Conservation (phyloP, 345 rosid species). For the Trapa bicornis region DNA sequence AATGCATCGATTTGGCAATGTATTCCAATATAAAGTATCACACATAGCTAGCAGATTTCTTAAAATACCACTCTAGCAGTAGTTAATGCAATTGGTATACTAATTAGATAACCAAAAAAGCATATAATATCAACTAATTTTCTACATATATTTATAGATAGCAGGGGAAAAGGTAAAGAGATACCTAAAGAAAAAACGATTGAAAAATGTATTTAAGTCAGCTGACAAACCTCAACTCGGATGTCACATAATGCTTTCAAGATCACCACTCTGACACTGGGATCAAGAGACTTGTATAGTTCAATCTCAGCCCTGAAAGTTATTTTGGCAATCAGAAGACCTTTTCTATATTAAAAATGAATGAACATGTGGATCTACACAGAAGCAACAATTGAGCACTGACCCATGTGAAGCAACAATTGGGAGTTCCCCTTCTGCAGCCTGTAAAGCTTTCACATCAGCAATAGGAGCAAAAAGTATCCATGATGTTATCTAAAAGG, state of each 20-base stretch:
- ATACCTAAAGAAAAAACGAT: neutral
- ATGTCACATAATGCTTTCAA: conserved; percentile 95
- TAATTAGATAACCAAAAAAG: neutral
- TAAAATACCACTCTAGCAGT: neutral
- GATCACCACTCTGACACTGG: conserved; percentile 87
- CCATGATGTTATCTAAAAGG: conserved; percentile 14
- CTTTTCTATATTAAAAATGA: neutral
- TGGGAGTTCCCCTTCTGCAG: conserved; percentile 96
- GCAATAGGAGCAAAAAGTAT: conserved; percentile 10
- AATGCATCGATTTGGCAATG: neutral
- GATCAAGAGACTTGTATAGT: conserved; percentile 75
- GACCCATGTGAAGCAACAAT: conserved; percentile 96
- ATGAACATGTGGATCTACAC: conserved; percentile 9
- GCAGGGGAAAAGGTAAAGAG: neutral
- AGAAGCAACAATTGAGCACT: conserved; percentile 16
- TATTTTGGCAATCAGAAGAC: conserved; percentile 15
- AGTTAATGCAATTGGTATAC: neutral
- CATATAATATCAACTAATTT: neutral
- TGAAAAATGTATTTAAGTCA: neutral
- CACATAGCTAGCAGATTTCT: neutral
- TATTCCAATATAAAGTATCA: neutral
- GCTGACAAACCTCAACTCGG: conserved; percentile 73
- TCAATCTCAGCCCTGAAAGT: conserved; percentile 66
- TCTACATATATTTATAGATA: neutral
- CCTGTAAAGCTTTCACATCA: conserved; percentile 41